Evolutionary conservation across 2,329 filamentous ascomycete species (phyloP).

Genomic region (Hymenotorrendiella dingleyae): DNA sequence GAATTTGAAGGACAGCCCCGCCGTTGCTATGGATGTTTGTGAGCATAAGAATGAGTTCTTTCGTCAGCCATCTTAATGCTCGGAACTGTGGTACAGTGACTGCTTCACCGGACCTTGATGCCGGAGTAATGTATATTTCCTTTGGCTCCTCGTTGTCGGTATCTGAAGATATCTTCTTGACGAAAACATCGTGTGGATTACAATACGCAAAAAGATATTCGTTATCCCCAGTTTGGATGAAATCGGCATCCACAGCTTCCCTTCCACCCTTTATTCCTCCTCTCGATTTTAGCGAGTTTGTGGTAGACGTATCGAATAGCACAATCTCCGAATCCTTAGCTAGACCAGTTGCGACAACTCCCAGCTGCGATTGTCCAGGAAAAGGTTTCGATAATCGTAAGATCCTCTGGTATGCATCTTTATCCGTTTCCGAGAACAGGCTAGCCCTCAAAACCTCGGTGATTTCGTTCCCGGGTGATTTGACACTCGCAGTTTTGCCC

Average conservation of each 20-base stretch:
- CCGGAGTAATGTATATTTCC: slow-evolving; percentile 50
- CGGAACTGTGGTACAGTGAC: slow-evolving; percentile 47
- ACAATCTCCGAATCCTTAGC: slow-evolving; percentile 72
- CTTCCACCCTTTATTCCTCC: slow-evolving; percentile 45
- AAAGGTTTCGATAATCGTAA: slow-evolving; percentile 47
- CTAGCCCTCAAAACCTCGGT: slow-evolving; percentile 46
- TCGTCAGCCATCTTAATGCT: slow-evolving; percentile 52
- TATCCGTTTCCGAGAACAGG: slow-evolving; percentile 45
- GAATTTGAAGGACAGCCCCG: slow-evolving; percentile 51
- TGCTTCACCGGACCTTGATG: slow-evolving; percentile 36
- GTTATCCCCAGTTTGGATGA: slow-evolving; percentile 55
- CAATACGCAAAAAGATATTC: slow-evolving; percentile 73
- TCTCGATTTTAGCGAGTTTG: slow-evolving; percentile 42
- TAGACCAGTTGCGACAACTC: slow-evolving; percentile 72
- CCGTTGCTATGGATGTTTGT: slow-evolving; percentile 54
- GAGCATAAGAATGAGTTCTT: slow-evolving; percentile 51
- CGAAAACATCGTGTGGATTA: slow-evolving; percentile 67
- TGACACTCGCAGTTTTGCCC: slow-evolving; percentile 23
- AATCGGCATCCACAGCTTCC: slow-evolving; percentile 65
- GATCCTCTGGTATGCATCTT: slow-evolving; percentile 54
- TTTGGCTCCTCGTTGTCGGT: slow-evolving; percentile 40
- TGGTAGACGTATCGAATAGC: slow-evolving; percentile 62
- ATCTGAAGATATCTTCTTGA: slow-evolving; percentile 35
- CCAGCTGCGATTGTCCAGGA: slow-evolving; percentile 56
- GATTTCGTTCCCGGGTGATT: slow-evolving; percentile 35